Evolutionary conservation across 2,329 filamentous ascomycete species (phyloP), one percentile per base, ranked within the genome.

Genomic region (Colletotrichum ledebouriae): DNA sequence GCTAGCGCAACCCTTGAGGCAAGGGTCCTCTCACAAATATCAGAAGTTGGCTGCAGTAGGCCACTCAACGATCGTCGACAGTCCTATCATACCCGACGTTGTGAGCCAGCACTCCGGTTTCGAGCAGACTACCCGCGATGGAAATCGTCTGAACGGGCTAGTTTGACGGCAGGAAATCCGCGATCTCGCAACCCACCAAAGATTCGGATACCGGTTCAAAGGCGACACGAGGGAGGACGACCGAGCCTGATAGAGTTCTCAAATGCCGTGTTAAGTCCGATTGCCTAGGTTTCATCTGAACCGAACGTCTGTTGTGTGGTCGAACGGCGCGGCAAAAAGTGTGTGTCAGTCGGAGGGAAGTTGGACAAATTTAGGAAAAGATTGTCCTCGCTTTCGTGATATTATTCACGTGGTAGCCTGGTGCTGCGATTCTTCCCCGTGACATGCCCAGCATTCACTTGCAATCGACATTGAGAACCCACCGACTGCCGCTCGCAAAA

Each of bases 261-360:
- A 55, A 13, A 25, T 53, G 46, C 17, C 39, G 60, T 64, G 53
- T 67, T 60, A 59, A 29, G 46, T 59, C 53, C 37, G 10, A 50
- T 22, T 44, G 33, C 17, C 29, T 15, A 59, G 37, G 60, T 67
- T 67, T 67, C 46, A 64, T 67, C 60, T 44, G 60, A 67, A 64
- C 37, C 44, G 17, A 20, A 25, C 22, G 4, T 5, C 42, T 49
- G 22, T 3, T 29, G 13, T 10, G 53, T 59, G 39, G 15, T 13
- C 22, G 41, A 34, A 11, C 25, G 15, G 46, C 34, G n/a, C 34
- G 52, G 20, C 11, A 20, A 33, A 52, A 47, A 22, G 5, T 34
- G 15, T 34, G 52, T 64, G 46, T 64, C 59, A 63, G 44, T 67
- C 46, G 52, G 53, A 58, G 59, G 47, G 52, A 11, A 33, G 49